A percentile compares a stretch with the other conserved stretches of the same genome.
Conservation (phyloP, 441 rosid genomes). For the Pelargonium citronellum region DNA sequence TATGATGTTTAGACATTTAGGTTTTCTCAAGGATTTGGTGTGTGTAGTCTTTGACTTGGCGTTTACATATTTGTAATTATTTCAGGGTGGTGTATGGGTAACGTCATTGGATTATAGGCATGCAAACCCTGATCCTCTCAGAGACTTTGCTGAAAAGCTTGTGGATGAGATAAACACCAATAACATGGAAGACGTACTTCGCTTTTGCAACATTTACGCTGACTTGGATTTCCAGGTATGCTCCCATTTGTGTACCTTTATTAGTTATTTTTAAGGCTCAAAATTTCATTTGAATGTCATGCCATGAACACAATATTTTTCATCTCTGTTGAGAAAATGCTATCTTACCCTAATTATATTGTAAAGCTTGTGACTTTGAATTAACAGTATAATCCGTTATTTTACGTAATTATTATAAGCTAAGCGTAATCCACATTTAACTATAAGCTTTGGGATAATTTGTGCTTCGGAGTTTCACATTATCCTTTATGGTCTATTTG, state of each 20-base stretch:
- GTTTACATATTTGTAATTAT: constrained; percentile 15
- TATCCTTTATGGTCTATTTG: background rate
- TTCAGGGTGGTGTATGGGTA: constrained; percentile 78
- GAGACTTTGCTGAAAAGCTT: constrained; percentile 60
- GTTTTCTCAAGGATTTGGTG: constrained; percentile 13
- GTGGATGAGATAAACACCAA: constrained; percentile 63
- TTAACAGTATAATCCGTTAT: background rate
- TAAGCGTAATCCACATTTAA: background rate
- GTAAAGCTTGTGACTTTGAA: no score
- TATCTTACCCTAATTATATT: no score
- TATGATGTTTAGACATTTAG: constrained; percentile 14
- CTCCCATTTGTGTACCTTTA: constrained; percentile 15
- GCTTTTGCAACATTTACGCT: constrained; percentile 74
- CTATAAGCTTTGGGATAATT: background rate
- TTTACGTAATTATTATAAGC: background rate
- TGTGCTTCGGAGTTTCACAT: background rate
- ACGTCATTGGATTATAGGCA: constrained; percentile 56
- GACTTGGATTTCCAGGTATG: constrained; percentile 80
- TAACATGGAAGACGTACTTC: constrained; percentile 65
- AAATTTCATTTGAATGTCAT: background rate
- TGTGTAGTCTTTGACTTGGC: background rate
- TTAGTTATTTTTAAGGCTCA: background rate
- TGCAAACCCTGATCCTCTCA: constrained; percentile 79
- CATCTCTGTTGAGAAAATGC: no score
- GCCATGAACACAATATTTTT: no score